Evolutionary conservation across 2,329 filamentous ascomycete species (phyloP).

Genomic region (Hypoxylon sp.): DNA sequence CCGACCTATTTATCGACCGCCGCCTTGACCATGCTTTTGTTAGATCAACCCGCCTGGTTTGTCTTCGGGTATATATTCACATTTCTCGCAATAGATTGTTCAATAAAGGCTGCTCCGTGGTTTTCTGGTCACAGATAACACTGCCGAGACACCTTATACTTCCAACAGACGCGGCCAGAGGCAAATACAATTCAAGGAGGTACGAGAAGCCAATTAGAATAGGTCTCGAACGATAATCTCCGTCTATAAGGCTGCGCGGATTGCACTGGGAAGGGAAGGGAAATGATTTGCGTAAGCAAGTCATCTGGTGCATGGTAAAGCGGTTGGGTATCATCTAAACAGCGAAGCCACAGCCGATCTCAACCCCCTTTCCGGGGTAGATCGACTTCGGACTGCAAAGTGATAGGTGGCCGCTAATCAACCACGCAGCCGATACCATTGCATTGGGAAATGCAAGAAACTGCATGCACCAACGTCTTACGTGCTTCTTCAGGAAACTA

Average conservation of each 20-base stretch:
- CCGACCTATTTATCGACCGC: neutral
- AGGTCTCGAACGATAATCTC: neutral
- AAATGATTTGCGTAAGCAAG: conserved; percentile 10
- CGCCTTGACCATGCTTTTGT: neutral
- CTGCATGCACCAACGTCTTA: conserved; percentile 3
- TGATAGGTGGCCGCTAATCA: neutral
- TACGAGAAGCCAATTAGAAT: neutral
- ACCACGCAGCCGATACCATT: conserved; percentile 6
- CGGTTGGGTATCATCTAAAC: too few relatives aligned
- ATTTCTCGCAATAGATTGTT: neutral
- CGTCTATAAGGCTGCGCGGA: neutral
- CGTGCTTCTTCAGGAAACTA: neutral
- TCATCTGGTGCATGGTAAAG: conserved; percentile 3
- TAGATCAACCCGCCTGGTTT: neutral
- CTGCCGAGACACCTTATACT: neutral
- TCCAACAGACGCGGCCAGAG: neutral
- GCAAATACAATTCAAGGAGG: neutral
- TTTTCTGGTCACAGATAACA: neutral
- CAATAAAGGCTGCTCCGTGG: neutral
- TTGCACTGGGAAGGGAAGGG: neutral
- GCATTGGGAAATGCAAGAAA: conserved; percentile 8
- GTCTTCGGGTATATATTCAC: neutral
- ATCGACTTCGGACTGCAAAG: neutral
- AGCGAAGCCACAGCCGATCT: conserved; percentile 6
- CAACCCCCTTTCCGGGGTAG: conserved; percentile 3